Evolutionary conservation across 768 basidiomycete species (phyloP).

Genomic region (Lactarius hengduanensis): DNA sequence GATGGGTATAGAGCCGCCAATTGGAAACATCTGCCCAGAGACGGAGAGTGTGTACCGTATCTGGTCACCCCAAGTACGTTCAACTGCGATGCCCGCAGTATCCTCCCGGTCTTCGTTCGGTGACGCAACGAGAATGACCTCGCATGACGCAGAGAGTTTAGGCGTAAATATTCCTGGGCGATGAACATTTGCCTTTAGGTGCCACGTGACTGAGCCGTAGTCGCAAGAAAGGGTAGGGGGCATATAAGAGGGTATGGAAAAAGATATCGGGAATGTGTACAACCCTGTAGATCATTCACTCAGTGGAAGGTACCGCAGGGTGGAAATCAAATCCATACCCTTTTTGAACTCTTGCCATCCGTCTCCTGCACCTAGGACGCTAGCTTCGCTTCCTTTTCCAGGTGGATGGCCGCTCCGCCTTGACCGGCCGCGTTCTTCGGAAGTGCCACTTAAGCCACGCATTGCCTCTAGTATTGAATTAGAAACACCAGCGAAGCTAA

Average conservation of each 20-base stretch:
- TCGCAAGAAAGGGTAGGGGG: slow-evolving; percentile 77
- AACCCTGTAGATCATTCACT: slow-evolving; percentile 53
- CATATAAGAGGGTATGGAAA: slow-evolving; percentile 73
- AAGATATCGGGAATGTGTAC: slow-evolving; percentile 93
- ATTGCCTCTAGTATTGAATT: slow-evolving; percentile 22
- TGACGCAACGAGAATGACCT: slow-evolving; percentile 71
- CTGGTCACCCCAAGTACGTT: slow-evolving; percentile 91
- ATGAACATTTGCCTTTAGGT: slow-evolving; percentile 76
- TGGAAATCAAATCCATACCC: slow-evolving; percentile 45
- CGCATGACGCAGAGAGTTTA: slow-evolving; percentile 65
- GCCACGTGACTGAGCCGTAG: slow-evolving; percentile 77
- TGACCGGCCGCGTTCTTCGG: slow-evolving; percentile 33
- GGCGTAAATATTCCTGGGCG: slow-evolving; percentile 78
- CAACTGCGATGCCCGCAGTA: slow-evolving; percentile 72
- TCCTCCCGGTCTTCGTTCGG: slow-evolving; percentile 87
- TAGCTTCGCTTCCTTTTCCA: slow-evolving; percentile 41
- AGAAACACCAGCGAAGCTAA: slow-evolving; percentile 24
- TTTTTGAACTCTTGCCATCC: slow-evolving; percentile 88
- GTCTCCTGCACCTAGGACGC: slow-evolving; percentile 40
- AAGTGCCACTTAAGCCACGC: slow-evolving; percentile 3
- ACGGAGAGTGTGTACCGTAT: slow-evolving; percentile 77
- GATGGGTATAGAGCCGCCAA: slow-evolving; percentile 82
- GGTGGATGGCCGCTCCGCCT: slow-evolving; percentile 32
- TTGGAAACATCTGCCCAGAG: slow-evolving; percentile 72
- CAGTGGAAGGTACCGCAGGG: not conserved